These are phyloP conservation scores for Saccharomyces hybrid DNA, from an alignment of 1,139 yeast genomes.

Conservation along the genomic window DNA sequence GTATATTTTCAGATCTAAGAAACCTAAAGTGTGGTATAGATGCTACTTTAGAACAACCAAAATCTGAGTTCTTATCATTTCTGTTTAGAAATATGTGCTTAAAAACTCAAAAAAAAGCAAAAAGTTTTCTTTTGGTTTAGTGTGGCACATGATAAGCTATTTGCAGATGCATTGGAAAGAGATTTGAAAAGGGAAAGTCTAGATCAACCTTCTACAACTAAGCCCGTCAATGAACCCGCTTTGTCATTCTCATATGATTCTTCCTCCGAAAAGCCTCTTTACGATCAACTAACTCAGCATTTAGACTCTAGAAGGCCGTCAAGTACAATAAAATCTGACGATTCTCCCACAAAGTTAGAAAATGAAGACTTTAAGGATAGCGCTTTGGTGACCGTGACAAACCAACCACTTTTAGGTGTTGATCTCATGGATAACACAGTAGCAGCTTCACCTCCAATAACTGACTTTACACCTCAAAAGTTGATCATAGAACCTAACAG, in stretches of 20 bases:
- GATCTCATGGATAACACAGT: not conserved
- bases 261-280: conserved; percentile 18
- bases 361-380: not conserved
- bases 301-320: not conserved
- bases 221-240: conserved; percentile 55
- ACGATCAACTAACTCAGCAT: conserved; percentile 24
- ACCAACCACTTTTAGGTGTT: not conserved
- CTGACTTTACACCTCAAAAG: not conserved
- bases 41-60: conserved; percentile 82
- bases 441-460: not conserved
- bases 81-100: conserved; percentile 80
- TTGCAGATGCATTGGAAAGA: conserved; percentile 89
- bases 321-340: not conserved
- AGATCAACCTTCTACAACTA: conserved; percentile 50
- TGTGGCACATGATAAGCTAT: conserved; percentile 87
- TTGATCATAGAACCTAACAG: not conserved
- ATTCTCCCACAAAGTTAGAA: not conserved
- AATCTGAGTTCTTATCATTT: conserved; percentile 78
- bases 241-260: conserved; percentile 46
- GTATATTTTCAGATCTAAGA: conserved; percentile 84
- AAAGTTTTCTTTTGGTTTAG: conserved; percentile 96
- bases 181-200: conserved; percentile 73
- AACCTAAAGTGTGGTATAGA: conserved; percentile 81
- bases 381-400: not conserved
- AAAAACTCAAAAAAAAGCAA: conserved; percentile 92